These are phyloP conservation scores for Thraustochytrium sp. DNA, from an alignment of 352 stramenopile species.

Conservation along the genomic window DNA sequence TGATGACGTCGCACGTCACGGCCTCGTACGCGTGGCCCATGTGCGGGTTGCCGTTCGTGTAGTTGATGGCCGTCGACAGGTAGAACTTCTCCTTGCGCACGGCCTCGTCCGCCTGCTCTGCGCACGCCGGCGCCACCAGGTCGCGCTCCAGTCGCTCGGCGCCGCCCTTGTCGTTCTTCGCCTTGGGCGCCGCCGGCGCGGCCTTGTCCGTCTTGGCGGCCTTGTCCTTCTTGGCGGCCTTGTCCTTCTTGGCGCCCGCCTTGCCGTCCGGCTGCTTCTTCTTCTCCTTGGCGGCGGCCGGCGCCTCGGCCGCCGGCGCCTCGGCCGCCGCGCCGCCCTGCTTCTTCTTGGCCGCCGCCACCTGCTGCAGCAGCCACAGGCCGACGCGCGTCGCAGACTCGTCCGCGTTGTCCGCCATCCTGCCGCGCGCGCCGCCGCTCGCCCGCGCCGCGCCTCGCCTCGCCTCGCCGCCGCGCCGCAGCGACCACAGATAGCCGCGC, in stretches of 20 bases:
- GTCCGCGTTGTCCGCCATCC: background rate
- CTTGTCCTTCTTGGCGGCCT: background rate
- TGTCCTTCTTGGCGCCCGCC: background rate
- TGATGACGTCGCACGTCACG: conserved; percentile 90
- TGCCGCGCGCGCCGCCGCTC: too few species aligned
- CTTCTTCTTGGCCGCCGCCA: background rate
- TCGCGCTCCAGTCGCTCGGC: background rate
- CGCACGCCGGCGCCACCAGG: background rate
- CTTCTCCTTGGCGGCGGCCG: background rate
- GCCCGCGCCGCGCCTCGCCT: too few species aligned
- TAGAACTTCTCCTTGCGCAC: conserved; percentile 38
- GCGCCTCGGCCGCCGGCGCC: background rate
- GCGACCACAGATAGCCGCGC: too few species aligned
- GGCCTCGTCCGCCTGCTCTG: background rate
- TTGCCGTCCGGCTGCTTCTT: background rate
- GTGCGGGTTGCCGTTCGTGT: conserved; percentile 69
- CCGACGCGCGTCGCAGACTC: background rate
- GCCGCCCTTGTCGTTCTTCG: background rate
- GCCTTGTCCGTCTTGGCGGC: background rate
- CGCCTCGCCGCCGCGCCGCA: too few species aligned
- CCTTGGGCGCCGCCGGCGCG: too few species aligned
- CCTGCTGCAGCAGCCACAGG: background rate
- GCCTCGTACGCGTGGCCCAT: conserved; percentile 99
- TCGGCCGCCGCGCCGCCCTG: background rate
- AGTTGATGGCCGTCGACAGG: conserved; percentile 46